phyloP scores from a whole-genome alignment of 1,284 basidiomycete genomes.

The Cutaneotrichosporon daszewskae region DNA sequence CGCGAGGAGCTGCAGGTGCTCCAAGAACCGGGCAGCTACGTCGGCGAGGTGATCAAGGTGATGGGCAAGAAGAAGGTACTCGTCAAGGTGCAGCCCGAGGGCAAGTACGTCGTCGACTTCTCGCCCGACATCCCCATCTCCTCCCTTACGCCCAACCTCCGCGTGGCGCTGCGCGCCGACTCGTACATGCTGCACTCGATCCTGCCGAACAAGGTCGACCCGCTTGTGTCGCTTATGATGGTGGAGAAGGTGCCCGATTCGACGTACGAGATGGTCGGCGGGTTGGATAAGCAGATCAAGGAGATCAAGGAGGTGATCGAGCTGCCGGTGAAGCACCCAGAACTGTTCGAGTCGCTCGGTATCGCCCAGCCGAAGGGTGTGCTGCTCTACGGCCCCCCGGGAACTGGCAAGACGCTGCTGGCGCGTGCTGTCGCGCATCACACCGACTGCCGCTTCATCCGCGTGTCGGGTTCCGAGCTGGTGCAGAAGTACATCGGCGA shows the following conservation, averaged over 20 bases:
- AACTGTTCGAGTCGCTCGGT: constrained; percentile 91
- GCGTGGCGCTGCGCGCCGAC: constrained; percentile 92
- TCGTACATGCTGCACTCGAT: constrained; percentile 92
- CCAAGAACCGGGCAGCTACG: constrained; percentile 95
- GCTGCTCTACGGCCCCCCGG: constrained; percentile 90
- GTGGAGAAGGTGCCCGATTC: constrained; percentile 99
- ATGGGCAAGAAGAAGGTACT: constrained; percentile 99
- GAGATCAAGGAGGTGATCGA: constrained; percentile 99
- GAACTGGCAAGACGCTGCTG: constrained; percentile 91
- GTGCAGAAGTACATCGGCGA: constrained; percentile 99
- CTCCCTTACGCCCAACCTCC: constrained; percentile 75
- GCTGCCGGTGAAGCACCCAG: constrained; percentile 94
- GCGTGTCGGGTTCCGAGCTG: constrained; percentile 89
- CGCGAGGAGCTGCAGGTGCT: constrained; percentile 91
- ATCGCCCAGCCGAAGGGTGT: constrained; percentile 98
- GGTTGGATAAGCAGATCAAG: constrained; percentile 96
- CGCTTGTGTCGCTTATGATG: constrained; percentile 97
- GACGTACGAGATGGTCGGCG: constrained; percentile 99
- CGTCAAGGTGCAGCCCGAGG: constrained; percentile 97
- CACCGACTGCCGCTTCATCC: constrained; percentile 96
- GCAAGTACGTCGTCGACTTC: constrained; percentile 97
- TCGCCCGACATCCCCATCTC: constrained; percentile 80
- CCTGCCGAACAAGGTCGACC: constrained; percentile 91
- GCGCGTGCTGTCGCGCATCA: constrained; percentile 95
- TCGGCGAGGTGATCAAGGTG: constrained; percentile 95